Conservation (phyloP, 345 rosid genomes). For the Eucalyptus brandiana region DNA sequence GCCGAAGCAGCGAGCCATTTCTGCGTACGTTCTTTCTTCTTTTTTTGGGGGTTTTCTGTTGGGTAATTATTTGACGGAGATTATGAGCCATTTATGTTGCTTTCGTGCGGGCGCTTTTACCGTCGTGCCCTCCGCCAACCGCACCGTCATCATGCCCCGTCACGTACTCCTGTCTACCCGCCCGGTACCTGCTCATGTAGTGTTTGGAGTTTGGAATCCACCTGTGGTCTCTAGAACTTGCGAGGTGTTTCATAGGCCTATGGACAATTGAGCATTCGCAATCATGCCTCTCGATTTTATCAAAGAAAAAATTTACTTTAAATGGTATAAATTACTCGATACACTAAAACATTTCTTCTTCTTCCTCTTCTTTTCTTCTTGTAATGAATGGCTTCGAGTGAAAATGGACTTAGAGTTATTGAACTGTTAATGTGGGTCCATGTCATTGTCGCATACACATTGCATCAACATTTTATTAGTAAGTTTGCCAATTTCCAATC, state of each 20-base stretch:
- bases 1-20: background rate
- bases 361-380: background rate
- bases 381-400: background rate
- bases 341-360: background rate
- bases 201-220: background rate
- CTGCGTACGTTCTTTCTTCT: background rate
- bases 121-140: background rate
- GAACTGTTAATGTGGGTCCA: background rate
- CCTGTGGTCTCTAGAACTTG: background rate
- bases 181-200: background rate
- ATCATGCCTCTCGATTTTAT: background rate
- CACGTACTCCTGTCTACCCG: background rate
- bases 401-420: background rate
- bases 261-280: background rate
- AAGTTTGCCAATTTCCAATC: background rate
- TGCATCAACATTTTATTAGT: background rate
- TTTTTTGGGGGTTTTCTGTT: background rate
- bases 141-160: background rate
- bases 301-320: background rate
- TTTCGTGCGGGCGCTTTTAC: background rate
- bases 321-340: fast-evolving
- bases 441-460: background rate
- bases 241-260: background rate
- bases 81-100: background rate
- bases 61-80: background rate